A percentile compares a stretch with the other conserved stretches of the same genome.
phyloP scores from a whole-genome alignment of 768 basidiomycete genomes.

The Suillus weaverae region DNA sequence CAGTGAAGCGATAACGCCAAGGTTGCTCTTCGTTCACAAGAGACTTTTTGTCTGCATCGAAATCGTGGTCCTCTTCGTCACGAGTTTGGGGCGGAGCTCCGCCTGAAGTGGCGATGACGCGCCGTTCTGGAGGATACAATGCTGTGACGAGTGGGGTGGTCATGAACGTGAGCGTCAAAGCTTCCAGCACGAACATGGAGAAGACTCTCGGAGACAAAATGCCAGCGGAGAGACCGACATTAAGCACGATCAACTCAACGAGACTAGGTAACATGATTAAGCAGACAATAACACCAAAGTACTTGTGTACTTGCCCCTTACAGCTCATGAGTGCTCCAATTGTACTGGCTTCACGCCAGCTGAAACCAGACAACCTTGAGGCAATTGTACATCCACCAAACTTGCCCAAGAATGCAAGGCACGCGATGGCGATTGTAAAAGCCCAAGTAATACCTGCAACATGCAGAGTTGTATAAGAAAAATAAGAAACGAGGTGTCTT shows the following conservation, averaged over 20 bases:
- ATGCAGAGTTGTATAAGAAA: background rate
- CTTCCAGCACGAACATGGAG: slow-evolving; percentile 93
- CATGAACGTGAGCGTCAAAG: slow-evolving; percentile 79
- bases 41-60: slow-evolving; percentile 9
- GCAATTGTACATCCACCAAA: slow-evolving; percentile 82
- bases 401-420: slow-evolving; percentile 82
- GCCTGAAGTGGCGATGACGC: slow-evolving; percentile 47
- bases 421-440: slow-evolving; percentile 78
- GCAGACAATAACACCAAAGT: background rate
- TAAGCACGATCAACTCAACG: slow-evolving; percentile 93
- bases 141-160: slow-evolving; percentile 73
- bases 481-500: background rate
- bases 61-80: slow-evolving; percentile 35
- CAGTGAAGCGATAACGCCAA: slow-evolving; percentile 66
- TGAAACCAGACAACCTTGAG: slow-evolving; percentile 67
- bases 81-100: slow-evolving; percentile 6
- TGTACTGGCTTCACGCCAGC: slow-evolving; percentile 76
- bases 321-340: slow-evolving; percentile 95
- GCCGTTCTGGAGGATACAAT: slow-evolving; percentile 66
- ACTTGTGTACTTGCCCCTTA: slow-evolving; percentile 64
- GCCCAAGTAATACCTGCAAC: slow-evolving; percentile 77
- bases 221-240: slow-evolving; percentile 82
- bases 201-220: slow-evolving; percentile 80
- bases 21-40: slow-evolving; percentile 19
- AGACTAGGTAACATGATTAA: slow-evolving; percentile 44